Percentiles rank a stretch among this genome's conserved stretches.
Evolutionary conservation across 2,329 filamentous ascomycete genomes (phyloP).

Genomic region (Fusarium oxysporum): DNA sequence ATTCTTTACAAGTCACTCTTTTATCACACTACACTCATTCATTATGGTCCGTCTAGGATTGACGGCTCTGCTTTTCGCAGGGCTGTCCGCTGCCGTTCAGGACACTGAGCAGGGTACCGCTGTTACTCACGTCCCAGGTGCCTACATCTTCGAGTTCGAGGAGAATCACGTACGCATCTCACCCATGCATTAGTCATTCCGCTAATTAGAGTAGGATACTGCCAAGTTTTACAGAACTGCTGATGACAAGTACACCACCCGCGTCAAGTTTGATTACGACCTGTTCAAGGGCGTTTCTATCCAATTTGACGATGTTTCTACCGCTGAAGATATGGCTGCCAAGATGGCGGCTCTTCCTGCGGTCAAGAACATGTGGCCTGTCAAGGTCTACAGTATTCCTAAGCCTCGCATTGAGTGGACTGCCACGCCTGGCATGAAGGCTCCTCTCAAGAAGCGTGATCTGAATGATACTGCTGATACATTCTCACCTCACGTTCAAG

Average conservation of each 20-base stretch:
- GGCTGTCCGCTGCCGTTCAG: conserved; percentile 15
- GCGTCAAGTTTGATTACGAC: conserved; percentile 61
- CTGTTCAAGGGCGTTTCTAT: conserved; percentile 68
- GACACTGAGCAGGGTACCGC: conserved; percentile 20
- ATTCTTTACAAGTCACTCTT: conserved; percentile 11
- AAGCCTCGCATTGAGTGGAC: conserved; percentile 53
- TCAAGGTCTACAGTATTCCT: conserved; percentile 59
- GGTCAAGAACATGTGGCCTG: conserved; percentile 63
- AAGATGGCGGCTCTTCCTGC: conserved; percentile 56
- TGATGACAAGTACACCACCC: conserved; percentile 35
- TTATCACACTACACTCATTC: background rate
- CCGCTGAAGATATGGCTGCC: conserved; percentile 56
- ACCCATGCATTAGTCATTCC: background rate
- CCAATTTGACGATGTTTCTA: conserved; percentile 59
- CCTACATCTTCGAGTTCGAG: conserved; percentile 66
- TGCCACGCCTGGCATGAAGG: conserved; percentile 14
- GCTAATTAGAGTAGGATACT: conserved; percentile 51
- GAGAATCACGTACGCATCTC: conserved; percentile 56
- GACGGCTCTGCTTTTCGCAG: conserved; percentile 31
- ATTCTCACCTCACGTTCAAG: conserved; percentile 65
- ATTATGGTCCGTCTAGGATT: conserved; percentile 29
- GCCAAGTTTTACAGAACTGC: conserved; percentile 29
- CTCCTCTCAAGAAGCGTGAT: conserved; percentile 25
- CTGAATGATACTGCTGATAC: conserved; percentile 46
- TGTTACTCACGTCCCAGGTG: conserved; percentile 50